Conservation (phyloP, 345 rosid species). For the Salix suchowensis region DNA sequence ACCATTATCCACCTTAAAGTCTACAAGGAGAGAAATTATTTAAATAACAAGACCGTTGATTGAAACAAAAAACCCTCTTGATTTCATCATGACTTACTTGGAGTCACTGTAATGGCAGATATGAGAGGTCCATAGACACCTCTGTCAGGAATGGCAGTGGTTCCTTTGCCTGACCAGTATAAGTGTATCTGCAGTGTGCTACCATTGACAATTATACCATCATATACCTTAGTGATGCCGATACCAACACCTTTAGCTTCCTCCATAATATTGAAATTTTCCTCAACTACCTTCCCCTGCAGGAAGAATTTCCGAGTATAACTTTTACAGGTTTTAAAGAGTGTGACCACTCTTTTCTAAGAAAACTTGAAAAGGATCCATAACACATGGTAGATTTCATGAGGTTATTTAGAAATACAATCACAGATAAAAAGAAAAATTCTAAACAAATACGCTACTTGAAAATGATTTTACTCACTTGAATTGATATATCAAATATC, state of each 20-base stretch:
- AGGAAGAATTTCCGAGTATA: not conserved
- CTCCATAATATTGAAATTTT: conserved; percentile 61
- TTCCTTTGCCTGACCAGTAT: conserved; percentile 82
- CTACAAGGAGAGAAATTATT: conserved; percentile 26
- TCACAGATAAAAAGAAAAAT: not conserved
- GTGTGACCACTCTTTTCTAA: not conserved
- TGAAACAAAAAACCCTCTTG: not conserved
- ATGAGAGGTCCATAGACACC: conserved; percentile 87
- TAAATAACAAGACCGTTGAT: not conserved
- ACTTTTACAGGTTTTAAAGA: not conserved
- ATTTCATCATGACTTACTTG: conserved; percentile 45
- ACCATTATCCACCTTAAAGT: conserved; percentile 51
- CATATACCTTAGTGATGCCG: conserved; percentile 22
- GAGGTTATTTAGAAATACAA: not conserved
- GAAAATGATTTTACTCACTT: conserved; percentile 39
- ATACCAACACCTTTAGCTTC: conserved; percentile 71
- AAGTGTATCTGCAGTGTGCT: conserved; percentile 74
- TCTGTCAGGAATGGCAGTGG: conserved; percentile 54
- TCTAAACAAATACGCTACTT: not conserved
- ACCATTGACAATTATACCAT: conserved; percentile 41
- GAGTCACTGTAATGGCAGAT: conserved; percentile 67
- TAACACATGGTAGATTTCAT: not conserved
- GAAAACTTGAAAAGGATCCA: not conserved
- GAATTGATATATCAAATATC: conserved; percentile 68
- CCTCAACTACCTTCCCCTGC: conserved; percentile 54